phyloP scores from a whole-genome alignment of 2,329 filamentous ascomycete genomes.

The Fusarium sp. region DNA sequence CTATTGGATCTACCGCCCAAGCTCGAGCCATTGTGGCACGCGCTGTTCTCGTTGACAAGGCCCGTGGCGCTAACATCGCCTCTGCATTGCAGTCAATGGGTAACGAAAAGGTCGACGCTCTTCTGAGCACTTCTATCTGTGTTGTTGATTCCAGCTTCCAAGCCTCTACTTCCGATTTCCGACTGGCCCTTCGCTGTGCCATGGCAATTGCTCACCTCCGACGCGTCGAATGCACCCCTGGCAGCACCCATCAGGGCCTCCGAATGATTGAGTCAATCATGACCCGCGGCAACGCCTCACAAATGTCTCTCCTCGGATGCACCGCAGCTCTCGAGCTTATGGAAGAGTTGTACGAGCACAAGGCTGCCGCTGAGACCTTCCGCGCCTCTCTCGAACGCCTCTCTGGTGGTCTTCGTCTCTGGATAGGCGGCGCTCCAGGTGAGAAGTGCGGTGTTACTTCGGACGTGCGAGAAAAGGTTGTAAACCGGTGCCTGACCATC shows the following conservation, averaged over 20 bases:
- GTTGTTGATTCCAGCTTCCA: conserved; percentile 60
- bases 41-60: conserved; percentile 66
- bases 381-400: conserved; percentile 65
- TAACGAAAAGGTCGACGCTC: conserved; percentile 45
- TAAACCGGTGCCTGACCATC: conserved; percentile 67
- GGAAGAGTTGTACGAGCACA: conserved; percentile 62
- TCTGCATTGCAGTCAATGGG: conserved; percentile 65
- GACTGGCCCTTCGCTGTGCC: conserved; percentile 69
- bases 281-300: conserved; percentile 55
- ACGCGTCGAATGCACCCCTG: conserved; percentile 53
- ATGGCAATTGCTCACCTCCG: conserved; percentile 71
- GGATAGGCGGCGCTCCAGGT: conserved; percentile 67
- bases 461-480: conserved; percentile 64
- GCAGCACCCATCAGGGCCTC: conserved; percentile 56
- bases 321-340: conserved; percentile 70
- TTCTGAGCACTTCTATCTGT: conserved; percentile 49
- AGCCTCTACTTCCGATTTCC: conserved; percentile 62
- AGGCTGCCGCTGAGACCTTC: conserved; percentile 61
- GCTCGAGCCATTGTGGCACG: conserved; percentile 70
- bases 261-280: conserved; percentile 63
- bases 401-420: conserved; percentile 68
- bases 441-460: conserved; percentile 64
- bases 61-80: conserved; percentile 67
- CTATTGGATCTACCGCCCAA: conserved; percentile 79
- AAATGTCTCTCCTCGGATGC: conserved; percentile 69